Evolutionary conservation across 345 rosid genomes (phyloP).

Genomic region (Eucalyptus caleyi): DNA sequence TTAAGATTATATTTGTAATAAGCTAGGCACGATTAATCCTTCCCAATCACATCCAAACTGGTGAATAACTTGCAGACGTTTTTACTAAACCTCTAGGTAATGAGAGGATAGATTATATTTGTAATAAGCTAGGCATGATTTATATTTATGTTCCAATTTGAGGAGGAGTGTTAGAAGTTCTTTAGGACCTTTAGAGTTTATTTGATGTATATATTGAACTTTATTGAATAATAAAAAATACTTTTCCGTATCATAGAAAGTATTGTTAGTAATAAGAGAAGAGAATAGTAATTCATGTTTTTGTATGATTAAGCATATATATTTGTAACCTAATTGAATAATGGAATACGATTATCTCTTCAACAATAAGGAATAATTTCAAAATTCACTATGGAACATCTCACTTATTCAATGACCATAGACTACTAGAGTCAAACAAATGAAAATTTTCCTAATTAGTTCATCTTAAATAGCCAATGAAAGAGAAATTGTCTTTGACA

Average conservation of each 20-base stretch:
- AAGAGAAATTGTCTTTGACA: background rate
- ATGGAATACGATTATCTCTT: too few relatives aligned
- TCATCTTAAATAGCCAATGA: background rate
- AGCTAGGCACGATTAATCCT: too few relatives aligned
- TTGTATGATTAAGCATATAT: too few relatives aligned
- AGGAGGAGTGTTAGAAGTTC: background rate
- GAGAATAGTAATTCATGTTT: too few relatives aligned
- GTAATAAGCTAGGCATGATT: rapidly evolving
- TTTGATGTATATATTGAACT: background rate
- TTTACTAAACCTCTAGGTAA: too few relatives aligned
- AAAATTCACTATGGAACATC: background rate
- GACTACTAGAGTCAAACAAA: background rate
- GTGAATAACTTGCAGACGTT: too few relatives aligned
- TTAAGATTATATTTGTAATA: too few relatives aligned
- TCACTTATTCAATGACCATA: background rate
- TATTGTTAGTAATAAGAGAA: too few relatives aligned
- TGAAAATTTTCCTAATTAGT: background rate
- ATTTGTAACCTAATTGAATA: too few relatives aligned
- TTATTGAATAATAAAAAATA: too few relatives aligned
- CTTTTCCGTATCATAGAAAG: background rate
- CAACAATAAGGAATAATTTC: background rate
- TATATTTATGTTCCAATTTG: background rate
- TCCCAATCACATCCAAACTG: too few relatives aligned
- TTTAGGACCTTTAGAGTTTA: background rate
- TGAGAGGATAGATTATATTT: background rate